Evolutionary conservation across 108 stramenopile species (phyloP).

Genomic region (Cyclotella choctawhatcheeana): DNA sequence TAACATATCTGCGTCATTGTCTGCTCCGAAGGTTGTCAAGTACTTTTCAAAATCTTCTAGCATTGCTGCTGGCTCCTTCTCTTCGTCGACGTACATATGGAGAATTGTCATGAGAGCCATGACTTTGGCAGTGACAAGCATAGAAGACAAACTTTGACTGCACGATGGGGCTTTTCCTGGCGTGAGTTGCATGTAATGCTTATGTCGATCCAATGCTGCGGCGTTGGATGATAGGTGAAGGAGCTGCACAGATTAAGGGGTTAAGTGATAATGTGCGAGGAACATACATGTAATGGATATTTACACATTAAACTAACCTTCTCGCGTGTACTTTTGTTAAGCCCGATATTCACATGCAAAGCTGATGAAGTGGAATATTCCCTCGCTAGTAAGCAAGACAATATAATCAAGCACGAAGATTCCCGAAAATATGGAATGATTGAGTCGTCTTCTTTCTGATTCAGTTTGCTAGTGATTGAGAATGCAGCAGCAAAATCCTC

Average conservation of each 20-base stretch:
- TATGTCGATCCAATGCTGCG: slow-evolving; percentile 19
- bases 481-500: slow-evolving; percentile 22
- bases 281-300: no score
- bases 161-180: slow-evolving; percentile 17
- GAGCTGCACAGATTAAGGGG: slow-evolving; percentile 18
- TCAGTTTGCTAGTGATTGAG: background rate
- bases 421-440: slow-evolving; percentile 12
- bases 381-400: slow-evolving; percentile 15
- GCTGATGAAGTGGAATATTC: slow-evolving; percentile 1
- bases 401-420: slow-evolving; percentile 17
- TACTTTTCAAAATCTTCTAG: slow-evolving; percentile 23
- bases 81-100: slow-evolving; percentile 29
- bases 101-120: slow-evolving; percentile 24
- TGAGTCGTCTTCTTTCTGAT: background rate
- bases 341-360: background rate
- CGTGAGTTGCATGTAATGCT: slow-evolving; percentile 21
- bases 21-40: slow-evolving; percentile 24
- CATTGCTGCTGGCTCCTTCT: background rate
- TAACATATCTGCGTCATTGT: slow-evolving; percentile 29
- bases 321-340: slow-evolving; percentile 8
- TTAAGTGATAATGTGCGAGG: background rate
- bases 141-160: slow-evolving; percentile 24
- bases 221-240: slow-evolving; percentile 26
- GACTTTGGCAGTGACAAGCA: slow-evolving; percentile 35
- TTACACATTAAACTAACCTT: slow-evolving; percentile 16